phyloP scores from a whole-genome alignment of 306 rosid species.

The Glycine latifolia region DNA sequence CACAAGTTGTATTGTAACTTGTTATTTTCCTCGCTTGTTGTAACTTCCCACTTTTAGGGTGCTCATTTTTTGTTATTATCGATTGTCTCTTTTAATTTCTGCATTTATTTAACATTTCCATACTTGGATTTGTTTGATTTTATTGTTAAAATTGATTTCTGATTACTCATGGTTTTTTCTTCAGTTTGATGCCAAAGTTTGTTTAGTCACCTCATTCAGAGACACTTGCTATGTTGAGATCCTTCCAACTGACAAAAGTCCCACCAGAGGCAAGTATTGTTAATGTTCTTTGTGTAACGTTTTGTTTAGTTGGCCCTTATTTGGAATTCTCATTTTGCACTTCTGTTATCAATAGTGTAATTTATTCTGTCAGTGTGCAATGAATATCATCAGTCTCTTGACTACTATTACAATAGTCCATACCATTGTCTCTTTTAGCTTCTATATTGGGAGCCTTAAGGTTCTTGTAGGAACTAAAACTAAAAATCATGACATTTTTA shows the following conservation, averaged over 20 bases:
- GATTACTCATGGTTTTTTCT: slow-evolving; percentile 44
- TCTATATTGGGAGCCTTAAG: too few relatives aligned
- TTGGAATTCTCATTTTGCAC: slow-evolving; percentile 25
- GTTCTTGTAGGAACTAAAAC: too few relatives aligned
- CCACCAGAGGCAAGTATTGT: slow-evolving; percentile 66
- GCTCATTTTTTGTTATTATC: background rate
- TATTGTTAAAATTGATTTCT: slow-evolving; percentile 46
- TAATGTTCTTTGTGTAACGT: slow-evolving; percentile 23
- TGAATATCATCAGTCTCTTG: too few relatives aligned
- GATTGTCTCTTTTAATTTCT: slow-evolving; percentile 10
- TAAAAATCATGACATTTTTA: too few relatives aligned
- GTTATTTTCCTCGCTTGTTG: too few relatives aligned
- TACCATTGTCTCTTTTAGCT: too few relatives aligned
- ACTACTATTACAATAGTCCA: too few relatives aligned
- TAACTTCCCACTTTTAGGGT: background rate
- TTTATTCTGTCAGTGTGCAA: background rate
- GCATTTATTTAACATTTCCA: background rate
- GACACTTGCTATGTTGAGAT: slow-evolving; percentile 92
- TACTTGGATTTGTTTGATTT: slow-evolving; percentile 17
- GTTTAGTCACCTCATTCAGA: slow-evolving; percentile 89
- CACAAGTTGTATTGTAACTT: too few relatives aligned
- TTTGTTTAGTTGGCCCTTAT: background rate
- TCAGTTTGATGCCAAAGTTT: slow-evolving; percentile 88
- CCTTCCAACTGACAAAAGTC: slow-evolving; percentile 78
- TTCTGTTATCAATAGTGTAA: background rate